Base-by-base conservation (phyloP, 805 yeast species). In the Dipodascus geniculatus region DNA sequence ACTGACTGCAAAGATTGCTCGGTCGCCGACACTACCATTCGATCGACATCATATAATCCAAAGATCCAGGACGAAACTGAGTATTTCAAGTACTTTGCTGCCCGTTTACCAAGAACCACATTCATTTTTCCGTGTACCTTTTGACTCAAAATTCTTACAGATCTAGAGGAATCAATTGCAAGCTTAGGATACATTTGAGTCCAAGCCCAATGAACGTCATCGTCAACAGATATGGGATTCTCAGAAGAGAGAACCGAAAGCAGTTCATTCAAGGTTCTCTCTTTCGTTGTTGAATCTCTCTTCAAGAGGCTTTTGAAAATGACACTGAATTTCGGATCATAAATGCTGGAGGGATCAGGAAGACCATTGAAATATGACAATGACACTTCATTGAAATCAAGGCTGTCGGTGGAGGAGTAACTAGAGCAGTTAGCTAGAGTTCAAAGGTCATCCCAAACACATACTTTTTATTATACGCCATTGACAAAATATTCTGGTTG, bases 241-340 rank as follows among this genome's bases (percentile, higher is more conserved):
- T n/a, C n/a, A 14, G 61, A 3, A 49, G 61, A 64, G 2, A 78
- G 57, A 28, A 68, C 62, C 2, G 65, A 61, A 2, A 73, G 60
- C 28, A 84, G 63, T 47, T 85, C 95, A 3, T 59, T 64, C 23
- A 88, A 70, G 0, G 93, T 88, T 63, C 83, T 86, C 60, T 87
- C 96, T 63, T 82, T 85, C 0, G 98, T 91, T n/a, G 80, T 82
- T 3, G 83, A 77, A 62, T 89, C 96, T 63, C 85, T 79, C 67
- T 89, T 90, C 65, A 84, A 65, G 51, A 90, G 67, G 8, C 85
- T 79, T 64, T 85, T 89, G 72, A 89, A 84, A n/a, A 82, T 71
- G 9, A 89, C 71, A 48, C 77, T 76, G 54, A 85, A 66, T 9
- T 71, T 69, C 1, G 83, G 72, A 47, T 80, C 69, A 9, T 69